A percentile compares a stretch with the other conserved stretches of the same genome.
phyloP scores from a whole-genome alignment of 2,329 filamentous ascomycete genomes.

The Metarhizium rileyi region DNA sequence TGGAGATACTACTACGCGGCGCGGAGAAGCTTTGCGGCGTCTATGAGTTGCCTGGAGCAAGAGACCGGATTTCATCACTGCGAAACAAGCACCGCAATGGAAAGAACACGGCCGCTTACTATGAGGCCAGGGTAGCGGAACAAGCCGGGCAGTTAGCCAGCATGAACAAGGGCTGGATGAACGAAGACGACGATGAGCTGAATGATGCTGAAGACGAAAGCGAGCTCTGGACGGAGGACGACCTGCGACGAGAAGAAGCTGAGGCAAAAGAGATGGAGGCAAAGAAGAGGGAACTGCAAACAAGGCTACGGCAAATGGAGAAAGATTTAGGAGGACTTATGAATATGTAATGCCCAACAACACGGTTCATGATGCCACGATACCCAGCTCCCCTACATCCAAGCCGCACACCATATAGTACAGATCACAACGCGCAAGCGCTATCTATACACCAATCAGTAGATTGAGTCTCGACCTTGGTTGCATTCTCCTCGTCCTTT shows the following conservation, averaged over 20 bases:
- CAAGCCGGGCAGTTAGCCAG: conserved; percentile 64
- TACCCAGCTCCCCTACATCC: background rate
- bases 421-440: background rate
- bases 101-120: conserved; percentile 63
- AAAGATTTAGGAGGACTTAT: conserved; percentile 45
- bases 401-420: background rate
- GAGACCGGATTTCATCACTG: conserved; percentile 64
- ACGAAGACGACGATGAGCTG: conserved; percentile 41
- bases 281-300: conserved; percentile 47
- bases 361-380: conserved; percentile 7
- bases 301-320: conserved; percentile 42
- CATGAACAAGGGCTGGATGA: conserved; percentile 57
- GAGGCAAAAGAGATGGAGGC: conserved; percentile 47
- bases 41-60: conserved; percentile 72
- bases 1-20: conserved; percentile 73
- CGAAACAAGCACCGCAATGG: conserved; percentile 63
- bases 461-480: background rate
- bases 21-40: conserved; percentile 86
- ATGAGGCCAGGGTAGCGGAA: conserved; percentile 69
- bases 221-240: conserved; percentile 54
- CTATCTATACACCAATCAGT: background rate
- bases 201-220: conserved; percentile 39
- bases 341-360: conserved; percentile 33
- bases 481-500: conserved; percentile 18
- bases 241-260: conserved; percentile 59